phyloP scores from a whole-genome alignment of 495 filamentous ascomycete species.

The Lepraria neglecta region DNA sequence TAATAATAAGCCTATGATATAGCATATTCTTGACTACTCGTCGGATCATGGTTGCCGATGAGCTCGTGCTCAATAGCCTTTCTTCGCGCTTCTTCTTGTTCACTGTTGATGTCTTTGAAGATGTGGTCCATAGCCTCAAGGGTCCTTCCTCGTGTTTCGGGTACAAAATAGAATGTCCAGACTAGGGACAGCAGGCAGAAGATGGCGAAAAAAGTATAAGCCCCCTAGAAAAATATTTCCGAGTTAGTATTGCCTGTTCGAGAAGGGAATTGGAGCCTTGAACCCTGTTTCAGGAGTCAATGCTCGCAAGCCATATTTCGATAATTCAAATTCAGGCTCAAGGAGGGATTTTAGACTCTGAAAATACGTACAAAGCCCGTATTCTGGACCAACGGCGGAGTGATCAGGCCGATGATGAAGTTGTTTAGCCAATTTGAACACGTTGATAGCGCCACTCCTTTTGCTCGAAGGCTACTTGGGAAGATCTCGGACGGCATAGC shows the following conservation, averaged over 20 bases:
- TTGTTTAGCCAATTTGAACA: constrained; percentile 53
- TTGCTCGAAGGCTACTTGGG: constrained; percentile 46
- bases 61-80: constrained; percentile 38
- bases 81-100: constrained; percentile 36
- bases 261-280: not conserved
- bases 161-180: constrained; percentile 51
- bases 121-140: constrained; percentile 42
- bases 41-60: constrained; percentile 11
- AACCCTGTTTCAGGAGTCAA: no score
- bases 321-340: not conserved
- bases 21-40: not conserved
- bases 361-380: constrained; percentile 40
- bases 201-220: constrained; percentile 45
- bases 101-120: constrained; percentile 44
- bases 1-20: constrained; percentile 1
- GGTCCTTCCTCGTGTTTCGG: constrained; percentile 48
- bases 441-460: constrained; percentile 48
- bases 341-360: constrained; percentile 37
- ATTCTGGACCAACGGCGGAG: constrained; percentile 41
- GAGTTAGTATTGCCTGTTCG: constrained; percentile 14
- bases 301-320: no score
- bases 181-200: constrained; percentile 50
- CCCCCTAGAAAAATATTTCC: not conserved
- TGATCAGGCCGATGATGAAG: constrained; percentile 43
- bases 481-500: constrained; percentile 47